Base-by-base conservation (phyloP, 2,329 filamentous ascomycete species). In the Fusarium clavum region DNA sequence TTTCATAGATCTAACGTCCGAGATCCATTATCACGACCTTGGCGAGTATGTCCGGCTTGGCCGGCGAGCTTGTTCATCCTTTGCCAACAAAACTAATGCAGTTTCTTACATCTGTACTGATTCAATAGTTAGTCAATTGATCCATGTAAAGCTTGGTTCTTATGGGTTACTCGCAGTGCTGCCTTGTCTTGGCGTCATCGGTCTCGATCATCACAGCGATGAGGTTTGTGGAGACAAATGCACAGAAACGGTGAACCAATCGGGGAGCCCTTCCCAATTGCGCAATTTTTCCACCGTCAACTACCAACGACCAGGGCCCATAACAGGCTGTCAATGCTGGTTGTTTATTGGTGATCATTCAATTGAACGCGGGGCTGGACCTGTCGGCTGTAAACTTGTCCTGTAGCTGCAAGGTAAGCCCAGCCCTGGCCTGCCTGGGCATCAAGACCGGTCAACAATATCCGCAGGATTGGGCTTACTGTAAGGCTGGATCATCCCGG, bases 401-500 rank as follows among this genome's bases (percentile, higher is more conserved):
- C 25, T 64, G 46, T 41, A 54, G 40, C 44, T 54, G 57, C 40
- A 62, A 14, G n/a, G 40, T 65, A 65, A 51, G 62, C 52, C 27
- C 46, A 53, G 12, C 4, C 32, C n/a, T 27, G 20, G 5, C 16
- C 9, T 12, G 27, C 16, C 22, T 49, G 38, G 32, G 57, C 61
- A 30, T 18, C n/a, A 25, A 8, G 61, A 65, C 62, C 61, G 53
- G 61, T 65, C 52, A 65, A 59, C 45, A 38, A 25, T 41, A 32
- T 13, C 22, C 30, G n/a, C n/a, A 51, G 48, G 48, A 44, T 34
- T 43, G 24, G 24, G 29, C 61, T 64, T 45, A 51, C n/a, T 25
- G 24, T 52, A 46, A 64, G 51, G 40, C n/a, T 46, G 27, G 38
- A 64, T 24, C 12, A 24, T 29, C 40, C 20, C n/a, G 6, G 9